These are phyloP conservation scores for Cenchrus americanus DNA, from an alignment of 176 grass and related monocot species.

Conservation along the genomic window DNA sequence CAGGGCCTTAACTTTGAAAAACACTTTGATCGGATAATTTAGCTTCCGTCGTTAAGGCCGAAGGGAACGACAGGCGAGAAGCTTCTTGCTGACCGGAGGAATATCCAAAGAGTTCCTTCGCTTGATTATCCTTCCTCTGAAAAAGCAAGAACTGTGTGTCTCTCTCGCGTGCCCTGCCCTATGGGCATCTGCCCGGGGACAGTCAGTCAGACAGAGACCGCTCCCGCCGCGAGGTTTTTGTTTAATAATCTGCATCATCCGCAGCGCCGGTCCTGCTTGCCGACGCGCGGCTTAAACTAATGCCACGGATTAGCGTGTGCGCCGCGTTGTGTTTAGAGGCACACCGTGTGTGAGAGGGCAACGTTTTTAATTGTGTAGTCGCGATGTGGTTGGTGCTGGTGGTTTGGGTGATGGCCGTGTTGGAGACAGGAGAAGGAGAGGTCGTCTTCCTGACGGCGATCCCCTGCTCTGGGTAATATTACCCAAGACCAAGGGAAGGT, in stretches of 20 bases:
- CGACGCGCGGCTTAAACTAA: neutral
- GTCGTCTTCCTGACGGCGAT: slow-evolving; percentile 13
- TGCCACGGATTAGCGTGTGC: neutral
- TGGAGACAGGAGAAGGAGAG: neutral
- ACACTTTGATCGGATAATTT: too few relatives aligned
- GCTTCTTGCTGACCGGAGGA: neutral
- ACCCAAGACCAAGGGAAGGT: neutral
- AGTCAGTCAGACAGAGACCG: neutral
- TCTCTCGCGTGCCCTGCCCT: neutral
- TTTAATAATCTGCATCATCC: neutral
- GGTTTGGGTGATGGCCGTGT: neutral
- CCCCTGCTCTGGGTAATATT: neutral
- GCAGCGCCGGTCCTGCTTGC: neutral
- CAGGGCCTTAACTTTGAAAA: too few relatives aligned
- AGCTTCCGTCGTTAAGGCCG: neutral
- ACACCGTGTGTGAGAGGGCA: neutral
- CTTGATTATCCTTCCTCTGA: neutral
- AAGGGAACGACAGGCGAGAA: neutral
- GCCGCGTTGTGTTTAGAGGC: neutral
- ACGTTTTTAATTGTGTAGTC: neutral
- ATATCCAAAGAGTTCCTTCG: neutral
- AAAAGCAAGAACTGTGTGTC: neutral
- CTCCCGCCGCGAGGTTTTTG: neutral
- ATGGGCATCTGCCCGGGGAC: neutral
- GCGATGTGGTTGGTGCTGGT: neutral